Conservation (phyloP, 2,329 filamentous ascomycete genomes). For the Magnaporthiopsis incrustans region DNA sequence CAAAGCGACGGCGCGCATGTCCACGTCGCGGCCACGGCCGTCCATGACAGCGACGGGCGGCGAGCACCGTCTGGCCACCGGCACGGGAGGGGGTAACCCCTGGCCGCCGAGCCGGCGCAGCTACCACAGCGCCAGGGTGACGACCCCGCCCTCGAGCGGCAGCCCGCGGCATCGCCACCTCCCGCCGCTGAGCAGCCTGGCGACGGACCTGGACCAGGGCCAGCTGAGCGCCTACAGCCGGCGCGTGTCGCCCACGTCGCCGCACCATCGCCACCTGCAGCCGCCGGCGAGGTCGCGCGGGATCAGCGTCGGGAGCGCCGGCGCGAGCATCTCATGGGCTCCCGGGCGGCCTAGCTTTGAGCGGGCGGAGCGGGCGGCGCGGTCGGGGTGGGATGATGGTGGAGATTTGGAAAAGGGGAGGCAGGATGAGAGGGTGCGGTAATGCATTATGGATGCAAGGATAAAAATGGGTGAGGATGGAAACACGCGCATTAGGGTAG, state of each 20-base stretch:
- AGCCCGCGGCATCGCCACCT: background rate
- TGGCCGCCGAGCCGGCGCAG: background rate
- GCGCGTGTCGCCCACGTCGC: background rate
- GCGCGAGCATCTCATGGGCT: background rate
- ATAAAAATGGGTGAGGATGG: too few species aligned
- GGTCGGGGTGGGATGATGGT: background rate
- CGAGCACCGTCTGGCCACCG: background rate
- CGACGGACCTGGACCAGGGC: background rate
- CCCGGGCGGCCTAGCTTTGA: background rate
- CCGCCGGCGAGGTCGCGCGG: background rate
- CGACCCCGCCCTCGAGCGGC: background rate
- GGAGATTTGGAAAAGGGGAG: slow-evolving; percentile 2
- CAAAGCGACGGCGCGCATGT: background rate
- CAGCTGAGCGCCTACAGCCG: background rate
- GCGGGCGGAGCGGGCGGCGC: background rate
- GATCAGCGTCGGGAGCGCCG: background rate
- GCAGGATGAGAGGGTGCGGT: background rate
- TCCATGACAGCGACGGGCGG: background rate
- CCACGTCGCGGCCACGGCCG: background rate
- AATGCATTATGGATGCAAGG: background rate
- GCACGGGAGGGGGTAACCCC: background rate
- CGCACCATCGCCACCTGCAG: background rate
- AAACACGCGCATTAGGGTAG: too few species aligned
- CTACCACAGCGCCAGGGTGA: background rate
- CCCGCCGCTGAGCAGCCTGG: background rate